Base-by-base conservation (phyloP, 2,329 filamentous ascomycete genomes). In the Monosporascus sp. region DNA sequence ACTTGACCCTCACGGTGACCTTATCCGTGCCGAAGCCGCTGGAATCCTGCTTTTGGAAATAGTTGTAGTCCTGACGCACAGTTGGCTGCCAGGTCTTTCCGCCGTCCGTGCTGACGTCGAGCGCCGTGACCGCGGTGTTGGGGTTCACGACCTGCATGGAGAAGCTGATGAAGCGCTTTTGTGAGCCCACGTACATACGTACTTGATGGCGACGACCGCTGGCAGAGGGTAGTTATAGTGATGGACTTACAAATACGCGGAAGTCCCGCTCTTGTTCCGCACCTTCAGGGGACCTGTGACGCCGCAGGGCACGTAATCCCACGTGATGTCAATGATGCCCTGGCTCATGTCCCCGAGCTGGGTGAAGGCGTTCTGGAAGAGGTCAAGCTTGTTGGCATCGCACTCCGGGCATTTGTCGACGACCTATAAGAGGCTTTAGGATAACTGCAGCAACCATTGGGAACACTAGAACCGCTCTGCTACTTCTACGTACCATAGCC, bases 71-170 rank as follows among this genome's bases (percentile, higher is more conserved):
- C 52, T 74, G 67, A 48, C 84, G 73, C 2, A 70, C 73, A 0
- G 83, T 85, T n/a, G 65, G 49, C 66, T 77, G 66, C 83, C 83
- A 87, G 15, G 78, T 80, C 50, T 60, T 74, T 18, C 83, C 83
- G 11, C 79, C 75, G 61, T 87, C 78, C 18, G 75, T 81, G 54
- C 79, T 82, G 54, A 87, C 82, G 59, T 87, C 82, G 24, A 87
- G 73, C 57, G 70, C 74, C 50, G 72, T 61, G 41, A 87, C 75
- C 17, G 76, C 74, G 55, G 80, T 73, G 65, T 84, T 85, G 61
- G 79, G 71, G 68, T 87, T 86, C 61, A 85, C 74, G 44, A 87
- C 82, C 66, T 88, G 85, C 75, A 84, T 83, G 48, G 74, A 75
- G 61, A 70, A 68, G 17, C 43, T 46, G 43, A 25, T 25, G 69